Conservation (phyloP, 768 basidiomycete species). For the Boletus patriciae region DNA sequence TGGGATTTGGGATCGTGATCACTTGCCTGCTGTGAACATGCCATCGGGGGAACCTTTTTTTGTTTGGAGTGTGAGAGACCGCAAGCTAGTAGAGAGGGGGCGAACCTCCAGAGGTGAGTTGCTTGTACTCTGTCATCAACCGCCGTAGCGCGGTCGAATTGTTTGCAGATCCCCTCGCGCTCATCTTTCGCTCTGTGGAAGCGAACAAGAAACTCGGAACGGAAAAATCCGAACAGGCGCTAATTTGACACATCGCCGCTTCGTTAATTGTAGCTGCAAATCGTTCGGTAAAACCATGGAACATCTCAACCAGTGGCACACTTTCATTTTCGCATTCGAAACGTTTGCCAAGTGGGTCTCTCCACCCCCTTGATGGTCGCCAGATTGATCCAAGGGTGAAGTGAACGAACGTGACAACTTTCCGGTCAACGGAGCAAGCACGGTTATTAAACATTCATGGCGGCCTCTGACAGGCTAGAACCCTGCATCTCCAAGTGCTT, state of each 20-base stretch:
- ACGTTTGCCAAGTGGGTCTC: not conserved
- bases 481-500: not conserved
- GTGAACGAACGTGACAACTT: not conserved
- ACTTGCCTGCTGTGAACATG: constrained; percentile 89
- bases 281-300: too few species aligned
- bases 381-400: too few species aligned
- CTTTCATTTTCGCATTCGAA: not conserved
- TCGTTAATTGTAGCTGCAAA: too few species aligned
- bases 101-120: constrained; percentile 75
- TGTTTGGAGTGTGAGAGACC: not conserved
- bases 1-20: not conserved
- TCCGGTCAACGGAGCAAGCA: not conserved
- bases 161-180: constrained; percentile 47
- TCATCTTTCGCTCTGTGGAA: constrained; percentile 37
- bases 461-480: not conserved
- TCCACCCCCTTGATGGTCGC: not conserved
- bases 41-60: constrained; percentile 77
- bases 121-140: constrained; percentile 92
- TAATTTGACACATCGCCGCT: too few species aligned
- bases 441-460: constrained; percentile 2
- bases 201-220: not conserved
- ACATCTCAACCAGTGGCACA: not conserved
- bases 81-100: not conserved
- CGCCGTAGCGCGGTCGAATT: constrained; percentile 77
- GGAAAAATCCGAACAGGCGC: not conserved